Percentiles rank a stretch among this genome's conserved stretches.
Evolutionary conservation across 306 rosid species (phyloP).

Genomic region (Medicago ruthenica): DNA sequence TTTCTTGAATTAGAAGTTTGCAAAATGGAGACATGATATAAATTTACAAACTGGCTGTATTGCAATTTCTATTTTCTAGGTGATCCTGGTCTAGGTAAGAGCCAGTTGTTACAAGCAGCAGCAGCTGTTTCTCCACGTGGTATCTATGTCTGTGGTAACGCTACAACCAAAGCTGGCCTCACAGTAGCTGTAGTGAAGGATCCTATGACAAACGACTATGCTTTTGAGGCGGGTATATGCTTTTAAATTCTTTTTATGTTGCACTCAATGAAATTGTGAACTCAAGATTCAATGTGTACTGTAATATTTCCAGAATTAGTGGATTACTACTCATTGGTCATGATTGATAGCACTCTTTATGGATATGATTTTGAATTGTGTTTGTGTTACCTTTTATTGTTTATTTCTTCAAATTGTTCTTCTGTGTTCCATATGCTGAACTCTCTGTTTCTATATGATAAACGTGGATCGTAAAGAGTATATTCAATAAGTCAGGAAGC

Average conservation of each 20-base stretch:
- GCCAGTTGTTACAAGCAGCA: slow-evolving; percentile 94
- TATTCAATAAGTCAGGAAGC: slow-evolving; percentile 11
- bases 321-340: slow-evolving; percentile 33
- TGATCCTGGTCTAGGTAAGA: slow-evolving; percentile 96
- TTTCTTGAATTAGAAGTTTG: slow-evolving; percentile 24
- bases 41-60: slow-evolving; percentile 27
- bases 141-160: slow-evolving; percentile 95
- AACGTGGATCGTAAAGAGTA: neutral
- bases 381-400: slow-evolving; percentile 28
- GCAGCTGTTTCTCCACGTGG: slow-evolving; percentile 93
- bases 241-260: slow-evolving; percentile 36
- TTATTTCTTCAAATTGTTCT: slow-evolving; percentile 22
- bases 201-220: slow-evolving; percentile 86
- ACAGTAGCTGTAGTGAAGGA: slow-evolving; percentile 96
- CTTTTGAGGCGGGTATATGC: slow-evolving; percentile 86
- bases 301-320: slow-evolving; percentile 15
- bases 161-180: slow-evolving; percentile 90
- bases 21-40: neutral
- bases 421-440: slow-evolving; percentile 18
- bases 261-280: slow-evolving; percentile 27
- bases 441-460: slow-evolving; percentile 26
- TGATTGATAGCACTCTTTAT: slow-evolving; percentile 14
- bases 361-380: slow-evolving; percentile 18
- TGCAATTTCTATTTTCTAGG: slow-evolving; percentile 59
- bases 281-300: slow-evolving; percentile 24